Base-by-base conservation (phyloP, 1,139 yeast species). In the Meyerozyma athensensis region DNA sequence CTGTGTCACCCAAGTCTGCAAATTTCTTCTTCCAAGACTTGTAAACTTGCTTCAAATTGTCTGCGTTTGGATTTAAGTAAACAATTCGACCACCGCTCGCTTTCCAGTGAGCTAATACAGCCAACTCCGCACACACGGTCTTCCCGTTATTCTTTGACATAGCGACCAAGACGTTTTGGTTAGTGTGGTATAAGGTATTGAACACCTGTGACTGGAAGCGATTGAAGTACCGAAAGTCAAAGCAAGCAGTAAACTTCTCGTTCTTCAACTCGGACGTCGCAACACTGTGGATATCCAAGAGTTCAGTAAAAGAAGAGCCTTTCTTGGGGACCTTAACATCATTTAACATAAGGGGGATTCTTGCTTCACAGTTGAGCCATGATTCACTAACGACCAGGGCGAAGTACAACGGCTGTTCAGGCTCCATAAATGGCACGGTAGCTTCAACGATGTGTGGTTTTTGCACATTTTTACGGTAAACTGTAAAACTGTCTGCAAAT, bases 281-380 rank as follows among this genome's bases (percentile, higher is more conserved):
- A 4, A 77, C 61, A 8, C 71, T 65, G 37, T 75, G 77, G 10
- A 74, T 52, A 30, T 77, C 81, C 17, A 74, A 53, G 17, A 79
- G 48, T 40, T 72, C 72, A 2, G 86, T 74, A 21, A 79, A 81
- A 0, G 83, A 71, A 0, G 89, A 81, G 41, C 82, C 79, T 46
- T 77, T 79, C 50, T 78, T 79, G 7, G 97, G 97, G 4, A 84
- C 45, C 30, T 65, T 66, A 37, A 87, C 49, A 26, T 69, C 60
- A 19, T 71, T 65, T 40, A 92, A 63, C 36, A 78, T 59, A 2
- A 87, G 63, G 0, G 96, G 87, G 2, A 74, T 56, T 41, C 75
- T 74, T 47, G 74, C 68, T 38, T 78, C 86, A 40, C 89, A 78
- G 43, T 86, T 90, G 7, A 89, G 60, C 98, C 98, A 92, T 42